Evolutionary conservation across 345 rosid genomes (phyloP), one percentile per base, ranked within the genome.

Genomic region (Psidium guajava): DNA sequence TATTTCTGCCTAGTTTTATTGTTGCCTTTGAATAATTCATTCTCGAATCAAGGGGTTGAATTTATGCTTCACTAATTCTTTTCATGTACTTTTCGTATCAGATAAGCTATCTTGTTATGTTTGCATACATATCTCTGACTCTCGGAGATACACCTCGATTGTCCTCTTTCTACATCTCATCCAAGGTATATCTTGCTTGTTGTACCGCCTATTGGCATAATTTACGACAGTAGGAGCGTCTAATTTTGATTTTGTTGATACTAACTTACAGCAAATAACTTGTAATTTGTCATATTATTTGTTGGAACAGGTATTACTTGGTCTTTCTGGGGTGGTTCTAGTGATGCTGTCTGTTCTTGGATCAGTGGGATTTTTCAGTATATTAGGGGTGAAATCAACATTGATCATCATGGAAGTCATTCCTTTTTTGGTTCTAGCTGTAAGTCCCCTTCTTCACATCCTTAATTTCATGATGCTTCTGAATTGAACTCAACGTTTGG

Each of bases 31-130:
- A 20, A 28, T 28, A 28, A 18, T 40, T 32, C 80, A 9, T 36
- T 28, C 50, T 83, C 7, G 36, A 83, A 50, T 58, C 18, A 83
- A 28, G 77, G 15, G 21, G 44, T 84, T 81, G 44, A 22, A 14
- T 52, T 49, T 81, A 42, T 54, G 44, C 50, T 59, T 47, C 40
- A 59, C 81, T 74, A 11, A 73, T 88, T 56, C 53, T 40, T 47
- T 49, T 25, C 44, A 10, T 54, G 12, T 56, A 74, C 28, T 74
- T 10, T 86, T 83, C 81, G 54, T 89, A 89, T 87, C 96, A 97
- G 99, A 95, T 97, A 90, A 95, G 99, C 92, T 97, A 97, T 91
- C 94, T 97, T 86, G 99, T 97, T 89, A 97, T 97, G 99, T 97
- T 97, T 91, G 98, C 95, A 59, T 97, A 97, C 90, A 96, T 97